A percentile compares a stretch with the other conserved stretches of the same genome.
These are phyloP conservation scores for Porcisia hertigi DNA, from an alignment of 208 protist species.

Conservation along the genomic window DNA sequence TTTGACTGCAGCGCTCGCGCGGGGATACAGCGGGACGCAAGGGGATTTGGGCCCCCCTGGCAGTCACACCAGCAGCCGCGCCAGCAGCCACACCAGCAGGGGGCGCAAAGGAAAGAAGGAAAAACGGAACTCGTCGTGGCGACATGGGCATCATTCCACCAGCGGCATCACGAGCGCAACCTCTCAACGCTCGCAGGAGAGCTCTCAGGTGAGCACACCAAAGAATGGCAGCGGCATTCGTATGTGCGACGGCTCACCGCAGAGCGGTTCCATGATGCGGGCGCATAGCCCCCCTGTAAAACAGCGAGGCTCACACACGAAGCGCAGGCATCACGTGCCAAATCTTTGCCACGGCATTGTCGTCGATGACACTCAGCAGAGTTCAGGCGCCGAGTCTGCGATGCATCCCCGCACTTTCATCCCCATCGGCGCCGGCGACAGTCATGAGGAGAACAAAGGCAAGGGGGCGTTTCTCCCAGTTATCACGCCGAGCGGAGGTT, in stretches of 20 bases:
- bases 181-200: constrained; percentile 4
- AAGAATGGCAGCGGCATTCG: background rate
- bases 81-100: constrained; percentile 14
- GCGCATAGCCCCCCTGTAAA: background rate
- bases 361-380: constrained; percentile 16
- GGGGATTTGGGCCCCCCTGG: background rate
- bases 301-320: background rate
- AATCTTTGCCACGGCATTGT: constrained; percentile 2
- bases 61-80: constrained; percentile 6
- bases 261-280: background rate
- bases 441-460: constrained; percentile 1
- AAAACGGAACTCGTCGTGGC: constrained; percentile 1
- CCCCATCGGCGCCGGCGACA: background rate
- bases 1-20: background rate
- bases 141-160: background rate
- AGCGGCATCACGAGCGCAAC: constrained; percentile 1
- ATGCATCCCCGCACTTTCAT: background rate
- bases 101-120: constrained; percentile 20
- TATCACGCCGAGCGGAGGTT: constrained; percentile 5
- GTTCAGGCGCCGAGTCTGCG: constrained; percentile 13
- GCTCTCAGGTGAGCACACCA: background rate
- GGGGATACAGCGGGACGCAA: background rate
- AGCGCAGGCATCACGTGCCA: background rate
- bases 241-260: background rate
- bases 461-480: constrained; percentile 18